Evolutionary conservation across 1,284 basidiomycete species (phyloP).

Genomic region (Ustilago vetiveriae): DNA sequence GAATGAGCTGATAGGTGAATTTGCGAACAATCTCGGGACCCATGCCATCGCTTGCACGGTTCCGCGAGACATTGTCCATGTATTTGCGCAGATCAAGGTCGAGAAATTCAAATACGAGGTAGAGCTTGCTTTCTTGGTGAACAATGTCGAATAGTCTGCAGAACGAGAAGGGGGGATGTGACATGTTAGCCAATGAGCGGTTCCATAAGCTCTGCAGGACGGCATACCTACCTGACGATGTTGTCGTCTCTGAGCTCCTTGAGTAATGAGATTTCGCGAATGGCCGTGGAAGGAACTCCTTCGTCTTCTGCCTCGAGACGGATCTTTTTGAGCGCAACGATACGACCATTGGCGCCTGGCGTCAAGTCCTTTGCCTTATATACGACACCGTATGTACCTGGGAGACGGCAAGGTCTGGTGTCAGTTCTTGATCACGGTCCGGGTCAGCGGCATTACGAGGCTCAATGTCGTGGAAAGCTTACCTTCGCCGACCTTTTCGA

Average conservation of each 20-base stretch:
- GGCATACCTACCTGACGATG: constrained; percentile 74
- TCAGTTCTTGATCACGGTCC: too few species aligned
- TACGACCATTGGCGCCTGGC: constrained; percentile 75
- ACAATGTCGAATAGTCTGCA: constrained; percentile 93
- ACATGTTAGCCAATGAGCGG: too few species aligned
- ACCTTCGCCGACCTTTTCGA: constrained; percentile 76
- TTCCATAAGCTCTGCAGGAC: too few species aligned
- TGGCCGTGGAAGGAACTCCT: constrained; percentile 95
- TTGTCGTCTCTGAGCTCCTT: constrained; percentile 97
- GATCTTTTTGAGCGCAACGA: constrained; percentile 82
- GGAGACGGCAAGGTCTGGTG: not conserved
- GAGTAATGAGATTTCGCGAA: constrained; percentile 94
- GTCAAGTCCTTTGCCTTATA: constrained; percentile 72
- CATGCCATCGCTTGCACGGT: constrained; percentile 71
- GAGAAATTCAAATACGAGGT: constrained; percentile 94
- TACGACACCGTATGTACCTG: constrained; percentile 98
- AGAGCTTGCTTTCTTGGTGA: constrained; percentile 94
- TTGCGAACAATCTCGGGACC: constrained; percentile 85
- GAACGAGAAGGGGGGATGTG: constrained; percentile 7
- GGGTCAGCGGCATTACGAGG: too few species aligned
- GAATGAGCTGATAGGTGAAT: constrained; percentile 86
- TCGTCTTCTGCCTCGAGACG: constrained; percentile 97
- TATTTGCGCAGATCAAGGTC: constrained; percentile 95
- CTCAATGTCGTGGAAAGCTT: not conserved
- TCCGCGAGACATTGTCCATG: constrained; percentile 76